Base-by-base conservation (phyloP, 768 basidiomycete genomes). In the Holtermannia corniformis region DNA sequence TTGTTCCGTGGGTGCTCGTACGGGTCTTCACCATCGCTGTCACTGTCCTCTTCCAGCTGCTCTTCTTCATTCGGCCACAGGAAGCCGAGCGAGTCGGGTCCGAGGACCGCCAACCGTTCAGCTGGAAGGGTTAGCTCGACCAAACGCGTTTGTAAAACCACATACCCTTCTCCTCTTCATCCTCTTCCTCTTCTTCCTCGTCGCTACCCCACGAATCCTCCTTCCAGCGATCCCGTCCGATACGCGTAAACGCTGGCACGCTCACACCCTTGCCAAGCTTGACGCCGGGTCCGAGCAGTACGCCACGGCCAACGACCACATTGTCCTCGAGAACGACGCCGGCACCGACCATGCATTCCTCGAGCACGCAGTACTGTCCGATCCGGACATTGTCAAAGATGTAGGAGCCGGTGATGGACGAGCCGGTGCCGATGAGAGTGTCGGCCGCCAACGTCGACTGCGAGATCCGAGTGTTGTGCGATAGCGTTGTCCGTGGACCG, bases 211-310 rank as follows among this genome's bases (percentile, higher is more conserved):
- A 56, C 68, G 75, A 56, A 7, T 64, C 62, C 16, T 58, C 57
- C 20, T 46, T 41, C 74, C 73, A 68, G 72, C 76, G 62, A 72
- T 80, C 61, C 41, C 62, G 52, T n/a, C 84, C 85, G 54, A 96
- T 73, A 48, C 86, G 76, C 59, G 83, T 81, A 65, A 88, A 93
- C 14, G 81, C 79, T 44, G 75, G 73, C 46, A 95, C 64, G 42
- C 64, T 74, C 7, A 83, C 85, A 32, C 79, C 75, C n/a, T 83
- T 82, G 0, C 90, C 92, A 14, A 97, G 70, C 26, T 78, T 75
- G 1, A 92, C 90, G 16, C 80, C 83, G 58, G 91, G 86, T 0
- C 82, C 88, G 25, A 97, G 77, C 57, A 99, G 70, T 58, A 82
- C 86, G 0, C 95, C 93, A 27, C 76, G 76, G 11, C 80, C 79